Conservation (phyloP, 495 filamentous ascomycete genomes). For the Talaromyces nanjingensis region DNA sequence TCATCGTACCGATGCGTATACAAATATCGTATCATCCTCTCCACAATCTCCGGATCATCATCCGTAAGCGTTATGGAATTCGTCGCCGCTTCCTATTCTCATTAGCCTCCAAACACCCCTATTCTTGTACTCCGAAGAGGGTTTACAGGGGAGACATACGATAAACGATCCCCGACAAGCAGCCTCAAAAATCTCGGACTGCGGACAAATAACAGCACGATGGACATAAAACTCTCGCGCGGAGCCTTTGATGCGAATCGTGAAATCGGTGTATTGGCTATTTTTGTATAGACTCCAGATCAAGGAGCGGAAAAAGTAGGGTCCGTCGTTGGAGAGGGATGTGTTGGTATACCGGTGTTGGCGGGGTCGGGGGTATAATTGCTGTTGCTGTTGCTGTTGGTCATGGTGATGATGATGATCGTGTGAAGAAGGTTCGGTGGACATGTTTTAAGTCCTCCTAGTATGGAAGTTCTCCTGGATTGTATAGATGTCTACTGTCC, state of each 20-base stretch:
- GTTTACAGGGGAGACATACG: background rate
- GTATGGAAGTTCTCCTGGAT: background rate
- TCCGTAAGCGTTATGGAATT: constrained; percentile 7
- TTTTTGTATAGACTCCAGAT: constrained; percentile 6
- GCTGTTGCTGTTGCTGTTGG: background rate
- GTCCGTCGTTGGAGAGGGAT: background rate
- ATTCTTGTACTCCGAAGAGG: too few species aligned
- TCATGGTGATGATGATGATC: background rate
- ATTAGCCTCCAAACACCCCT: background rate
- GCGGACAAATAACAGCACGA: constrained; percentile 14
- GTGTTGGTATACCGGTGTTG: background rate
- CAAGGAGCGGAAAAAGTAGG: constrained; percentile 7
- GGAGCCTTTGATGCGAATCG: constrained; percentile 17
- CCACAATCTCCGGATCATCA: constrained; percentile 19
- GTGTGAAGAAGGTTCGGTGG: background rate
- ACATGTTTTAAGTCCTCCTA: background rate
- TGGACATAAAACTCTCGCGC: constrained; percentile 23
- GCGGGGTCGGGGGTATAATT: background rate
- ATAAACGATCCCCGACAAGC: constrained; percentile 9
- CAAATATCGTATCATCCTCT: constrained; percentile 20
- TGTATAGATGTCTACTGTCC: background rate
- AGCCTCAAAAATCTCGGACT: constrained; percentile 9
- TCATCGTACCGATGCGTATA: constrained; percentile 16
- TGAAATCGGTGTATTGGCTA: constrained; percentile 25
- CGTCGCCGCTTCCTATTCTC: constrained; percentile 4